Conservation (phyloP, 306 rosid species). For the Quercus agrifolia region DNA sequence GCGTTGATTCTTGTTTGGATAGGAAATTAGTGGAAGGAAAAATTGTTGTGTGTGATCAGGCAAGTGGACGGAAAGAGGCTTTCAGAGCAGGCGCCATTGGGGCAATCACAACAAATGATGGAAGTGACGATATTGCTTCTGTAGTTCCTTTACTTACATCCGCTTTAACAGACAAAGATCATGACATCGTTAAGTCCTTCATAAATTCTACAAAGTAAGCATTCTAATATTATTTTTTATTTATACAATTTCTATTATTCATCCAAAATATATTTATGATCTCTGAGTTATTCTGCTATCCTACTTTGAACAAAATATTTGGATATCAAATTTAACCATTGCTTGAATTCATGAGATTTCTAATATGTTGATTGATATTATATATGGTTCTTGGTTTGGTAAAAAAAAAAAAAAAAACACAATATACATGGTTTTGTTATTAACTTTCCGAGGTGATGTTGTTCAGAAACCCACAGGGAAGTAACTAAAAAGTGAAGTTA, state of each 20-base stretch:
- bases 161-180: neutral
- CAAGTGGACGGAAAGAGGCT: neutral
- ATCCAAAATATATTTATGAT: too few species aligned
- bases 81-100: conserved; percentile 19
- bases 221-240: neutral
- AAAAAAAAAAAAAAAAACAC: too few species aligned
- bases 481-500: neutral
- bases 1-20: neutral
- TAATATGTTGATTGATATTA: too few species aligned
- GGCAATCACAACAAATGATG: neutral
- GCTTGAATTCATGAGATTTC: too few species aligned
- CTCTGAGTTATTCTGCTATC: too few species aligned
- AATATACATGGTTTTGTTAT: neutral
- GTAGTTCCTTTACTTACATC: conserved; percentile 1
- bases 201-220: neutral
- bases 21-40: conserved; percentile 27
- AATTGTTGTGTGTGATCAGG: conserved; percentile 17
- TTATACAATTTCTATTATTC: too few species aligned
- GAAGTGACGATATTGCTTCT: neutral
- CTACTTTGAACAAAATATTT: too few species aligned
- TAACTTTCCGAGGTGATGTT: too few species aligned
- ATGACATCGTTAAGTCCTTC: neutral
- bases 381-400: too few species aligned
- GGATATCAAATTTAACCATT: too few species aligned
- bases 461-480: neutral